Percentiles rank a stretch among this genome's conserved stretches.
Conservation (phyloP, 257 asterid genomes). For the Ajuga chamaepitys region DNA sequence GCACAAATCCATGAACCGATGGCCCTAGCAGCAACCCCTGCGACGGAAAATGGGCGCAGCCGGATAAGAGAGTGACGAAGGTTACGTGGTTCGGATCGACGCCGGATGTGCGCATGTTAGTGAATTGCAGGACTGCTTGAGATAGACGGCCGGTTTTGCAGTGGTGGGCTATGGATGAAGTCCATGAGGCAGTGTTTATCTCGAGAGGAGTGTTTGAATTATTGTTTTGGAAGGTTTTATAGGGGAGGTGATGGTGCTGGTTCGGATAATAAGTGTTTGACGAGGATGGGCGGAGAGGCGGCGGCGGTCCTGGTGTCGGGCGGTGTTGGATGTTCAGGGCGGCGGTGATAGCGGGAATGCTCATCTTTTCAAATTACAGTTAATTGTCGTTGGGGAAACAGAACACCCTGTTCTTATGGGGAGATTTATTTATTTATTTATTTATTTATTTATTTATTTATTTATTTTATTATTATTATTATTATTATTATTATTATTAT, state of each 20-base stretch:
- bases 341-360: constrained; percentile 26
- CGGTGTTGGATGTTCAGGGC: constrained; percentile 6
- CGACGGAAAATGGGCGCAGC: constrained; percentile 52
- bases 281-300: constrained; percentile 5
- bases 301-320: constrained; percentile 14
- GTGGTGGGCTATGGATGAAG: constrained; percentile 55
- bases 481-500: no score
- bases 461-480: no score
- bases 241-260: constrained; percentile 8
- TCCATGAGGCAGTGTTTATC: constrained; percentile 57
- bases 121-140: constrained; percentile 40
- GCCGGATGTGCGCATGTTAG: constrained; percentile 45
- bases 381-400: neutral
- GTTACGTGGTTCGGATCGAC: constrained; percentile 54
- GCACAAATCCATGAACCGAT: constrained; percentile 47
- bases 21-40: constrained; percentile 35
- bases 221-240: constrained; percentile 11
- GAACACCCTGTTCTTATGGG: no score
- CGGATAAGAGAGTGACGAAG: constrained; percentile 60
- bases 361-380: constrained; percentile 37
- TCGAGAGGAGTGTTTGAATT: constrained; percentile 1
- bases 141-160: constrained; percentile 55
- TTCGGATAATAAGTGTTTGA: constrained; percentile 5
- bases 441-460: no score
- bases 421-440: no score